Base-by-base conservation (phyloP, 495 filamentous ascomycete species). In the Lentithecium fluviatile region DNA sequence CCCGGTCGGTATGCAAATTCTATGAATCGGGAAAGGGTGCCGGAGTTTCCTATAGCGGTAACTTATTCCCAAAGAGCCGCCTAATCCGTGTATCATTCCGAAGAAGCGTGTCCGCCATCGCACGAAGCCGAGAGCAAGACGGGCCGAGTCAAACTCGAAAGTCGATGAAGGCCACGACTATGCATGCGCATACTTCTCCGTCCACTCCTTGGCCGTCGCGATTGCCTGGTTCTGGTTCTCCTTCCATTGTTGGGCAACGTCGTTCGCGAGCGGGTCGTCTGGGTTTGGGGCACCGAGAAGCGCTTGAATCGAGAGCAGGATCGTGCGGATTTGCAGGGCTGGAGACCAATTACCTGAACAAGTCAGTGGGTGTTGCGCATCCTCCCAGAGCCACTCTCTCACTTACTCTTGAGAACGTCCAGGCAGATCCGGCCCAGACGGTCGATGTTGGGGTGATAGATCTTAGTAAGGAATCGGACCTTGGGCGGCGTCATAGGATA, bases 401-500 rank as follows among this genome's bases (percentile, higher is more conserved):
- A 26, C 79, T 61, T 82, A 96, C 94, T 95, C 80, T 99, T 99
- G 58, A 99, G 74, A 24, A 99, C 95, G 74, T 99, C 94, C 52
- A 99, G 74, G 74, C 94, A 99, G 73, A 99, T 99, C 25, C 94
- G 87, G 46, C 94, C 94, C 0, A 97, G 83, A 75, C 94, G 93
- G 72, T 99, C 94, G 62, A 99, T 97, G 73, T 99, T 99, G 32
- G 94, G 94, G 71, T 99, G 94, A 73, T 96, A 99, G 73, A 99
- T 99, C 76, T 96, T 96, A 64, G 94, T 99, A 19, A 99, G 77
- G 76, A 99, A 99, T 38, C 94, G 88, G 64, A 99, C 96, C 78
- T 97, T 96, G 12, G 94, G 94, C 25, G 94, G 94, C 34, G 90
- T 95, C 94, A 99, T 99, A 10, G 94, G 94, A 70, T 99, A 99